Evolutionary conservation across 352 stramenopile species (phyloP), one percentile per base, ranked within the genome.

Genomic region (Blastocystis sp.): DNA sequence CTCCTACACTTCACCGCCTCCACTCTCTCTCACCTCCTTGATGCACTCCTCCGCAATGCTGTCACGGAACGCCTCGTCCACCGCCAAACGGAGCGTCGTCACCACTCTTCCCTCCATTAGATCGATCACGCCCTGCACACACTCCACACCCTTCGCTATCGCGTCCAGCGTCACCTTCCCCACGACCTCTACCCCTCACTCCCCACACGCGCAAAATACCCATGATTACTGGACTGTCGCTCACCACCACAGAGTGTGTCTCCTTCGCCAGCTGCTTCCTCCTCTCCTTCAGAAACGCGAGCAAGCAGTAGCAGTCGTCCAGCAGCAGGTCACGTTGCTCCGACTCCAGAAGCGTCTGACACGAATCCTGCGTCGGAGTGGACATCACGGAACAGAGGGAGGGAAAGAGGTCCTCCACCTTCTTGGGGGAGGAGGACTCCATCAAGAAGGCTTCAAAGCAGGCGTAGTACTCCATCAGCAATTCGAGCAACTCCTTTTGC

Each of bases 371-470:
- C 45, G 9, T 16, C 45, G 9, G 9, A 16, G 45, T 55, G 16
- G 6, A 19, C 45, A 55, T 6, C 45, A 55, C 9, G 45, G 45
- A 55, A 16, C 16, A 16, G 6, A 55, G 16, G 45, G 9, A 55
- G 45, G 45, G 45, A 16, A 55, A 55, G 45, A 6, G 16, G 45
- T 19, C 45, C 45, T 55, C 45, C 45, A 19, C 45, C 9, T 6
- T 6, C 16, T 16, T 6, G 6, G 45, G 45, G 6, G 9, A 6
- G 9, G 9, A 6, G 6, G 16, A 1, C 29, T 85, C 74, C 12
- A 45, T 33, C 3, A 85, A 29, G 45, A 85, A 85, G 16, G 74
- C n/a, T 37, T 67, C 19, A 10, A 85, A 67, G 31, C 55, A 70
- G 55, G n/a, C 13, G 33, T 59, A 85, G 45, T 69, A 85, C 1